Evolutionary conservation across 768 basidiomycete genomes (phyloP), one percentile per base, ranked within the genome.

Genomic region (Podaxis pistillaris): DNA sequence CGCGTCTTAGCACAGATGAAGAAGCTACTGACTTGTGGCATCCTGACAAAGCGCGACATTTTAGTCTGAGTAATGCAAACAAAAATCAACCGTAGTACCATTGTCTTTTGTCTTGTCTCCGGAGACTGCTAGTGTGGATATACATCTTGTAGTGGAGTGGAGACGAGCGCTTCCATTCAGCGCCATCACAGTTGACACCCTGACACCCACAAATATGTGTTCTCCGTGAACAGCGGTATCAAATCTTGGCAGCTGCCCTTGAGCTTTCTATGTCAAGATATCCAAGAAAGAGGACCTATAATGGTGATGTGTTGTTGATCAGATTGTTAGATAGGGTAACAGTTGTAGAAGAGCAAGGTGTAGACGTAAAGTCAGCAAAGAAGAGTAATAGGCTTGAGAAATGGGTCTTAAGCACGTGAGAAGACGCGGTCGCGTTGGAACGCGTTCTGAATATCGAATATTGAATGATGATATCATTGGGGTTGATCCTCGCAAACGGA

Each of bases 331-430:
- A n/a, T 46, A 13, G 40, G 40, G 12, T 12, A 17, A 40, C 15
- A 17, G 41, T 17, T 44, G n/a, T 19, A 5, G 17, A 46, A 17
- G 15, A 7, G 44, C 19, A n/a, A n/a, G 6, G 44, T 8, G 17
- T 19, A n/a, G 4, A 19, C 12, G 17, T 12, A 19, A 46, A 17
- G 44, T n/a, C 8, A 19, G 17, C 17, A n/a, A 46, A n/a, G 44
- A 46, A 46, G 44, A 7, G 7, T n/a, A 7, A 46, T 19, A 46
- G 19, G n/a, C 7, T 7, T 15, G 17, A 46, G 15, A n/a, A 17
- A 46, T 19, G n/a, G 37, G 17, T 19, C 19, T 19, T 15, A 41
- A 56, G 56, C 56, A 56, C 56, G 56, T 56, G 56, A 44, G 56
- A 8, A 36, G n/a, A 44, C 40, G 17, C 56, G 56, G 33, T 22